Evolutionary conservation across 148 eudicot species (phyloP), one percentile per base, ranked within the genome.

Genomic region (Polygonum aviculare): DNA sequence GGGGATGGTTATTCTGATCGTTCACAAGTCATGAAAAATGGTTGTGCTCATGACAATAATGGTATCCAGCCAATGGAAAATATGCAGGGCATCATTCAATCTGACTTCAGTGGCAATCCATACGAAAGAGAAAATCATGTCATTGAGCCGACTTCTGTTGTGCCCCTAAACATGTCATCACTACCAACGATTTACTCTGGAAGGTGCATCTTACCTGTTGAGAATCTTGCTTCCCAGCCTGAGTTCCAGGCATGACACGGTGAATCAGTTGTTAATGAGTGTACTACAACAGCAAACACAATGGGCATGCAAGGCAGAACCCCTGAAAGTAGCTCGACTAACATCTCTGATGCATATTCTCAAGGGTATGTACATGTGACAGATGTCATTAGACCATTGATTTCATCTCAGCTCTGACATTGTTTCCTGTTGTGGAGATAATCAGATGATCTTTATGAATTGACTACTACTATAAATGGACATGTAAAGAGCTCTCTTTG

Each of bases 261-360:
- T 80, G 81, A 80, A 73, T 78, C 80, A 48, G 81, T 81, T 79
- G 39, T 76, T 45, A 76, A 77, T 73, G 92, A 88, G 48, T 78
- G 82, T 79, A 78, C 87, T 79, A 72, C 81, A 63, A 75, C 86
- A 45, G 78, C 77, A 72, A 82, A 82, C 78, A 78, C 78, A 81
- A 40, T 74, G 52, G 73, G 76, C 76, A 84, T 71, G 36, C 78
- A 19, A 41, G 92, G 81, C 33, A 76, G 81, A 82, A 74, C 82
- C 75, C n/a, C 16, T 77, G 91, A 83, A 55, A 81, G 77, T 74
- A 86, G 81, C 50, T 83, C 85, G 80, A 80, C 77, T 77, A 86
- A 85, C 73, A 72, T 86, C 78, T 95, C 97, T 62, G 78, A 75
- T 80, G 81, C 82, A 15, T 92, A 88, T 75, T 92, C 97, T 73